A percentile compares a stretch with the other conserved stretches of the same genome.
These are phyloP conservation scores for Limtongia smithiae DNA, from an alignment of 805 yeast species.

Conservation along the genomic window DNA sequence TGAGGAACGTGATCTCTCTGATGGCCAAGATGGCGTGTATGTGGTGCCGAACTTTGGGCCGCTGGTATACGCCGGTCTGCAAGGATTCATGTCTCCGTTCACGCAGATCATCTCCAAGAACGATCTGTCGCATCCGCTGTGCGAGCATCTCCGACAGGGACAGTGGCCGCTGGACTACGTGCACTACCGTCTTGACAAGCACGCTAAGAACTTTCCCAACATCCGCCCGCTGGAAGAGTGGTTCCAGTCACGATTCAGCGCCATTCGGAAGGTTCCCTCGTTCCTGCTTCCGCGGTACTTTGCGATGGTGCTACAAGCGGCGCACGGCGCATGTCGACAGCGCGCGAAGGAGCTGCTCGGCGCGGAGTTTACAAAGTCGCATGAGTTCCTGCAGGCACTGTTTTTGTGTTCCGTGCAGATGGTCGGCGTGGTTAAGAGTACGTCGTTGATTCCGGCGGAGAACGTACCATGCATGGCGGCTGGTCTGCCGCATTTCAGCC, in stretches of 20 bases:
- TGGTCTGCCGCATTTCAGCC: constrained; percentile 91
- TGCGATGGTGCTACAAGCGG: constrained; percentile 73
- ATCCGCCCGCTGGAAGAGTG: constrained; percentile 59
- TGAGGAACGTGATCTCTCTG: constrained; percentile 81
- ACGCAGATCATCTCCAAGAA: constrained; percentile 60
- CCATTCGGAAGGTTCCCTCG: constrained; percentile 65
- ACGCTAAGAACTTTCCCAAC: constrained; percentile 45
- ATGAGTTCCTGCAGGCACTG: constrained; percentile 72
- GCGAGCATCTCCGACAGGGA: constrained; percentile 77
- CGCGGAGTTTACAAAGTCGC: constrained; percentile 48
- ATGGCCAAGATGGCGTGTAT: constrained; percentile 70
- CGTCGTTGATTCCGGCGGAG: constrained; percentile 67
- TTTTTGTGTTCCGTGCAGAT: constrained; percentile 82
- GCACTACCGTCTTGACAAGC: constrained; percentile 58
- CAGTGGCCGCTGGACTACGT: constrained; percentile 85
- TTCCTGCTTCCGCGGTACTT: constrained; percentile 84
- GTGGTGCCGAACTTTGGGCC: constrained; percentile 68
- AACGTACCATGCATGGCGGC: constrained; percentile 80
- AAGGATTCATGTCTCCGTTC: constrained; percentile 82
- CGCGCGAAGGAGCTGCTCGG: constrained; percentile 60
- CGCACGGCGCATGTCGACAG: constrained; percentile 76
- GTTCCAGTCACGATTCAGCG: constrained; percentile 62
- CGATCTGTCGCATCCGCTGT: constrained; percentile 78
- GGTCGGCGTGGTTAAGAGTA: constrained; percentile 68
- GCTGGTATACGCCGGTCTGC: constrained; percentile 82